Percentiles rank a stretch among this genome's conserved stretches.
phyloP scores from a whole-genome alignment of 2,329 filamentous ascomycete species.

The Ceratocystis colombiana region DNA sequence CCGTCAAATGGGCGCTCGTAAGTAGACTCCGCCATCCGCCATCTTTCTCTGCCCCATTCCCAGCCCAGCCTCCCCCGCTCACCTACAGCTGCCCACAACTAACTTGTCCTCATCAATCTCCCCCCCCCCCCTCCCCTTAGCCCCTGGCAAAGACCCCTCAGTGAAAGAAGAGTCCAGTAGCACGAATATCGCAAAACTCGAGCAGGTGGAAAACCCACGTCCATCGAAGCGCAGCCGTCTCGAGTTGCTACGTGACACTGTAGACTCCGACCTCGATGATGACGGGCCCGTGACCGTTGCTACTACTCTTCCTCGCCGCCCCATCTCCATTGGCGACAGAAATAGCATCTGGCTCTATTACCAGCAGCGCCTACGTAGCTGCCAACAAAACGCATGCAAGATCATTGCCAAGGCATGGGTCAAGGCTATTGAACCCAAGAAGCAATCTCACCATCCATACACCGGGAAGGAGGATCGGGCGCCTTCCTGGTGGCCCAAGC shows the following conservation, averaged over 20 bases:
- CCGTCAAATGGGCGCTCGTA: constrained; percentile 16
- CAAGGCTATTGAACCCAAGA: constrained; percentile 64
- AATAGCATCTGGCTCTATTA: constrained; percentile 51
- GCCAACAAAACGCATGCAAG: constrained; percentile 64
- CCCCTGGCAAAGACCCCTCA: neutral
- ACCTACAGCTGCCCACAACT: too few relatives aligned
- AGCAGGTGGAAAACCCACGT: neutral
- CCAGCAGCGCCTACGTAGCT: constrained; percentile 50
- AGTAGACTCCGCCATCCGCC: neutral
- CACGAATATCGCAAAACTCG: neutral
- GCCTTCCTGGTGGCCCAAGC: constrained; percentile 57
- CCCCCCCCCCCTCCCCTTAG: neutral
- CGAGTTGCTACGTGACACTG: neutral
- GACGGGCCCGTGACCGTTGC: constrained; percentile 6
- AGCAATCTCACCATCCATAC: constrained; percentile 65
- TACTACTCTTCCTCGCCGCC: neutral
- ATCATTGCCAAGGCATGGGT: constrained; percentile 66
- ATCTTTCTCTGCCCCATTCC: neutral
- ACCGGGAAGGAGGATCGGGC: constrained; percentile 53
- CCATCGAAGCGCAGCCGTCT: neutral
- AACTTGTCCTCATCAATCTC: neutral
- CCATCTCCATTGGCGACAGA: constrained; percentile 44
- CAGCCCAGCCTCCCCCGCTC: neutral
- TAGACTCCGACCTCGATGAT: constrained; percentile 13
- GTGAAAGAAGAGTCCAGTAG: constrained; percentile 7